Percentiles rank a stretch among this genome's conserved stretches.
phyloP scores from a whole-genome alignment of 176 grass and related monocot genomes.

The Hordeum marinum region DNA sequence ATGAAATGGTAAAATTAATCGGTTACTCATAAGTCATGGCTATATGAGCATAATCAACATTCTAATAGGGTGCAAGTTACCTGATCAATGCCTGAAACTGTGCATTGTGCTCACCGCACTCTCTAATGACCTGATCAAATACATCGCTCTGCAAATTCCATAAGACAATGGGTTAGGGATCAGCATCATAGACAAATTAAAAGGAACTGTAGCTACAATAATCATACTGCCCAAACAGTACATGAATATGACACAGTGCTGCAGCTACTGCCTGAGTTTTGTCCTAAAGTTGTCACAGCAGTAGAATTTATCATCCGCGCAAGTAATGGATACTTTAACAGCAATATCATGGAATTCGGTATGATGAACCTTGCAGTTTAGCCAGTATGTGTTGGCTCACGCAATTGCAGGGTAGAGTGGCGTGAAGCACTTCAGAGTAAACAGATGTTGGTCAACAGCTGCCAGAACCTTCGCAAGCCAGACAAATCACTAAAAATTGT shows the following conservation, averaged over 20 bases:
- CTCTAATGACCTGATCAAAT: constrained; percentile 86
- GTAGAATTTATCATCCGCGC: background rate
- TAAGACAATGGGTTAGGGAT: background rate
- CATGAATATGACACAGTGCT: background rate
- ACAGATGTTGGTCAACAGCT: background rate
- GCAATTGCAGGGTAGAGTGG: background rate
- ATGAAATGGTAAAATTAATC: background rate
- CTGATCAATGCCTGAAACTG: constrained; percentile 84
- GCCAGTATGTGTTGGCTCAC: background rate
- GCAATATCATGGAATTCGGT: background rate
- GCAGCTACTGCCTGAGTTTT: background rate
- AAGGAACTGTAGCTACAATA: constrained; percentile 1
- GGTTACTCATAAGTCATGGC: background rate
- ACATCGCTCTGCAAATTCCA: constrained; percentile 54
- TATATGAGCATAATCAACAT: background rate
- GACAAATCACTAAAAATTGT: background rate
- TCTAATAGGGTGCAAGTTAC: constrained; percentile 29
- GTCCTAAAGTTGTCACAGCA: background rate
- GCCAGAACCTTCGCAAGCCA: background rate
- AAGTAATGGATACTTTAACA: background rate
- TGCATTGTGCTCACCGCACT: constrained; percentile 78
- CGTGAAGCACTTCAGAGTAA: background rate
- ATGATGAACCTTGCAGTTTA: background rate
- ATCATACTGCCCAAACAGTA: background rate
- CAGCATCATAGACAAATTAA: background rate